Evolutionary conservation across 1,139 yeast species (phyloP).

Genomic region (Yamadazyma conglobata): DNA sequence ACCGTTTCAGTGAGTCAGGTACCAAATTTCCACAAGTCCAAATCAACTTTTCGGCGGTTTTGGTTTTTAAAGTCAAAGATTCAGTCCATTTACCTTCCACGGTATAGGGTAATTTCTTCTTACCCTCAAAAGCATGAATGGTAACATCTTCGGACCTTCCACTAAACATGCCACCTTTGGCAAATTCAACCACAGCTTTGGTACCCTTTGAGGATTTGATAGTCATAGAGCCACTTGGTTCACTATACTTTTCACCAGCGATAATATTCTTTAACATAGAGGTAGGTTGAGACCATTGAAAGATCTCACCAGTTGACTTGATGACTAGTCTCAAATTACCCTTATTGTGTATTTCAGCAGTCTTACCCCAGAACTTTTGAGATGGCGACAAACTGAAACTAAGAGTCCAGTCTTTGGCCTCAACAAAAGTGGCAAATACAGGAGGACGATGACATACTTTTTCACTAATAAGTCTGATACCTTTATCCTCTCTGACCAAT

Average conservation of each 20-base stretch:
- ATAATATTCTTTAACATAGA: constrained; percentile 79
- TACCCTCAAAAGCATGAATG: constrained; percentile 48
- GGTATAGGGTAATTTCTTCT: constrained; percentile 36
- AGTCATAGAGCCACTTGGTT: constrained; percentile 71
- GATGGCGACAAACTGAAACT: constrained; percentile 73
- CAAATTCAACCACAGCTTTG: constrained; percentile 69
- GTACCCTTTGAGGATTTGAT: constrained; percentile 67
- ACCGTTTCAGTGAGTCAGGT: constrained; percentile 57
- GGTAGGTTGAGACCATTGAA: constrained; percentile 79
- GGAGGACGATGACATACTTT: constrained; percentile 83
- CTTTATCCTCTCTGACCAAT: constrained; percentile 72
- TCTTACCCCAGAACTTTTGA: constrained; percentile 95
- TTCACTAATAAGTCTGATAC: constrained; percentile 67
- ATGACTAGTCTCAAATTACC: constrained; percentile 62
- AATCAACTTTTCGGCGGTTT: constrained; percentile 41
- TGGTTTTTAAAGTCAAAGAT: constrained; percentile 42
- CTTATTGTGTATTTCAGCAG: constrained; percentile 73
- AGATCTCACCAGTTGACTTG: constrained; percentile 63
- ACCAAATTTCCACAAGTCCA: constrained; percentile 71
- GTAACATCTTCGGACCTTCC: constrained; percentile 82
- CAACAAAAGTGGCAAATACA: constrained; percentile 75
- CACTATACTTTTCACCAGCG: constrained; percentile 95
- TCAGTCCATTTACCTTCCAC: constrained; percentile 80
- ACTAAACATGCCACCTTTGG: constrained; percentile 70
- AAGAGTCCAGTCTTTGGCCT: constrained; percentile 71